Conservation (phyloP, 352 stramenopile genomes). For the Phytophthora cryptogea region DNA sequence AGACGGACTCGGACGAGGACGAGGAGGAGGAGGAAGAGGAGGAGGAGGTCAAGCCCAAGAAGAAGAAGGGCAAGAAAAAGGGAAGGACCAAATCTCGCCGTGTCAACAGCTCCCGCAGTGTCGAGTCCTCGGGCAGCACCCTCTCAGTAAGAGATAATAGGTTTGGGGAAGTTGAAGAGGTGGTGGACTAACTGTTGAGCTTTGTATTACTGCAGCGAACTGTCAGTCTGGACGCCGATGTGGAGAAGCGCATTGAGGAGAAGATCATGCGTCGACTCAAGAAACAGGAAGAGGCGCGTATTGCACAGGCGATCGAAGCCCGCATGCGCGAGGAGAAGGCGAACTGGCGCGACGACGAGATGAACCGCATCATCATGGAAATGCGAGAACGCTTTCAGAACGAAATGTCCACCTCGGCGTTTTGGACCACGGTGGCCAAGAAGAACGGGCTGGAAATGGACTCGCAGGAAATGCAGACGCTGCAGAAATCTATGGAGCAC, state of each 20-base stretch:
- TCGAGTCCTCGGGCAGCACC: constrained; percentile 38
- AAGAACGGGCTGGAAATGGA: constrained; percentile 58
- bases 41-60: constrained; percentile 72
- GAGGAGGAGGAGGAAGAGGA: constrained; percentile 68
- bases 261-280: constrained; percentile 87
- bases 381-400: constrained; percentile 86
- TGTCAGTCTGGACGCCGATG: constrained; percentile 73
- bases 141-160: constrained; percentile 32
- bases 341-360: constrained; percentile 88
- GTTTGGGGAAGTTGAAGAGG: background rate
- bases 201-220: constrained; percentile 34
- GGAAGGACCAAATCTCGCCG: constrained; percentile 41
- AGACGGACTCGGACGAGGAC: constrained; percentile 61
- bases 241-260: constrained; percentile 86
- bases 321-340: constrained; percentile 85
- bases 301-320: constrained; percentile 80
- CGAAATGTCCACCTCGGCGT: constrained; percentile 71
- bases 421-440: constrained; percentile 68
- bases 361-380: constrained; percentile 91
- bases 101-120: constrained; percentile 51
- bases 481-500: constrained; percentile 54
- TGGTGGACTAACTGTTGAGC: constrained; percentile 19
- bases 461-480: constrained; percentile 46
- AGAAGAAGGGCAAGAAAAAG: constrained; percentile 66
- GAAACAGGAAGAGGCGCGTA: constrained; percentile 88